Percentiles rank a stretch among this genome's conserved stretches.
Conservation (phyloP, 78 protist genomes). For the Chrysochromulina parva region DNA sequence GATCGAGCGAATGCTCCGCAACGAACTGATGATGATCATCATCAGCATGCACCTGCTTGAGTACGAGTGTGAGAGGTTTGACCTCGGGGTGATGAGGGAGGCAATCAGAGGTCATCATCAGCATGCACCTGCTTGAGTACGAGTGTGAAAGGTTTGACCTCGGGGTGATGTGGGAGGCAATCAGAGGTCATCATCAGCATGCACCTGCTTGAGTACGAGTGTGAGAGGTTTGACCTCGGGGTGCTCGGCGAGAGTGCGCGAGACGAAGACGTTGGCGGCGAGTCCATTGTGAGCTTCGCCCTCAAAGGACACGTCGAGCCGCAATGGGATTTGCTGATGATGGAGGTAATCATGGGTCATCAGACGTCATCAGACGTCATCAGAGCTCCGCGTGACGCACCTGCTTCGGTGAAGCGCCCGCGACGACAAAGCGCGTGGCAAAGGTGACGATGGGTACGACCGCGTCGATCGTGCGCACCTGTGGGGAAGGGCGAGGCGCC, state of each 20-base stretch:
- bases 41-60: neutral
- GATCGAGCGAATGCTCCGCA: too few relatives aligned
- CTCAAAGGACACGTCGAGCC: constrained; percentile 32
- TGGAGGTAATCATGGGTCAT: too few relatives aligned
- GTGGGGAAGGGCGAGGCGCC: too few relatives aligned
- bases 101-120: too few relatives aligned
- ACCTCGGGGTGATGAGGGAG: neutral
- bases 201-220: constrained; percentile 27
- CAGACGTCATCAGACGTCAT: too few relatives aligned
- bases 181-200: too few relatives aligned
- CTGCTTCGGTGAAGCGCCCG: neutral
- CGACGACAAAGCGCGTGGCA: neutral
- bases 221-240: neutral
- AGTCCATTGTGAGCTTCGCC: constrained; percentile 5
- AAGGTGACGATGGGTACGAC: neutral
- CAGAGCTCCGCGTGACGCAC: too few relatives aligned
- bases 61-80: neutral
- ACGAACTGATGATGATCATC: too few relatives aligned
- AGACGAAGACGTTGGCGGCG: neutral
- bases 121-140: constrained; percentile 13
- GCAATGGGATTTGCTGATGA: neutral
- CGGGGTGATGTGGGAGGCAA: neutral
- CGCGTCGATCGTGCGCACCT: neutral
- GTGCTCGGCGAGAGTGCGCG: neutral
- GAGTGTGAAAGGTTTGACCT: neutral